Evolutionary conservation across 805 yeast genomes (phyloP).

Genomic region (Starmerella apis): DNA sequence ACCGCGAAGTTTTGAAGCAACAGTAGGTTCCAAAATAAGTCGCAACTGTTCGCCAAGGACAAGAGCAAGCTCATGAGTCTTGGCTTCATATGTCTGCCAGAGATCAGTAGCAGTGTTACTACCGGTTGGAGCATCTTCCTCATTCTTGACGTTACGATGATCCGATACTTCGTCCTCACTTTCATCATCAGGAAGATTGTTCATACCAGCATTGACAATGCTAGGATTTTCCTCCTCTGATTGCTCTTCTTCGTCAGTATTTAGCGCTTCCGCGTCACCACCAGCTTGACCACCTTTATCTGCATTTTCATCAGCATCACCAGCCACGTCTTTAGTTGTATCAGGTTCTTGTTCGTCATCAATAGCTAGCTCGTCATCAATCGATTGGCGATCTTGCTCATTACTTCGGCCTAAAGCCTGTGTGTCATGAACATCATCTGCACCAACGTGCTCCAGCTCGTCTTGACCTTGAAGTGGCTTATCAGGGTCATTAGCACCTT

Average conservation of each 20-base stretch:
- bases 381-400: slow-evolving; percentile 62
- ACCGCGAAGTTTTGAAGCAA: slow-evolving; percentile 89
- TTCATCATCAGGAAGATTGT: slow-evolving; percentile 3
- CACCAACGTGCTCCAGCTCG: slow-evolving; percentile 46
- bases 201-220: slow-evolving; percentile 27
- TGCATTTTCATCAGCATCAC: slow-evolving; percentile 22
- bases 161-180: slow-evolving; percentile 12
- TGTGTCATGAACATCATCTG: slow-evolving; percentile 63
- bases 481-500: slow-evolving; percentile 36
- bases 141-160: slow-evolving; percentile 1
- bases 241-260: slow-evolving; percentile 15
- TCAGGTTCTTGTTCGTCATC: slow-evolving; percentile 31
- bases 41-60: slow-evolving; percentile 86
- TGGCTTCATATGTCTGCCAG: slow-evolving; percentile 74
- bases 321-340: slow-evolving; percentile 26
- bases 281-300: slow-evolving; percentile 26
- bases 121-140: background rate
- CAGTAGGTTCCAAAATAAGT: slow-evolving; percentile 85
- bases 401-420: slow-evolving; percentile 91
- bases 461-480: slow-evolving; percentile 30
- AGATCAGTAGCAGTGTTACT: slow-evolving; percentile 35
- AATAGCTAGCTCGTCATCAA: slow-evolving; percentile 43
- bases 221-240: slow-evolving; percentile 19
- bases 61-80: slow-evolving; percentile 81
- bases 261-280: slow-evolving; percentile 29